These are phyloP conservation scores for Corylus avellana DNA, from an alignment of 306 rosid species.

Conservation along the genomic window DNA sequence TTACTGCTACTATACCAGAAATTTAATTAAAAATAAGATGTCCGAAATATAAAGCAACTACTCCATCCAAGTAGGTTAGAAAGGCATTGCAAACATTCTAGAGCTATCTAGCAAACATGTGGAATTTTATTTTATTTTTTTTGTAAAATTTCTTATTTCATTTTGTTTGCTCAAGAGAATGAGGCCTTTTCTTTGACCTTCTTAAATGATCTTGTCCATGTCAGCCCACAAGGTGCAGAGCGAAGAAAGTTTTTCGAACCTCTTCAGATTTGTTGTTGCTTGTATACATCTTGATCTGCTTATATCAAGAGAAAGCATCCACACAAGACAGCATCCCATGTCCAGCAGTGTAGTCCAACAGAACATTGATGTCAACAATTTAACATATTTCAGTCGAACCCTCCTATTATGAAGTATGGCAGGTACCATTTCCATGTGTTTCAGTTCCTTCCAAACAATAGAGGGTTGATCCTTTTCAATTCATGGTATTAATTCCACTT, in stretches of 20 bases:
- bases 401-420: slow-evolving; percentile 7
- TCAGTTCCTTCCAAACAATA: background rate
- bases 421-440: slow-evolving; percentile 10
- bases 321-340: too few species aligned
- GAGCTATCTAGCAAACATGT: background rate
- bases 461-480: slow-evolving; percentile 14
- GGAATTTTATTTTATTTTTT: background rate
- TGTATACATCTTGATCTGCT: background rate
- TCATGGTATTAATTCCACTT: slow-evolving; percentile 3
- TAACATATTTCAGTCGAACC: background rate
- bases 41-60: background rate
- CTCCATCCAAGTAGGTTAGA: background rate
- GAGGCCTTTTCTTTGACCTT: background rate
- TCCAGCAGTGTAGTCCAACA: too few species aligned
- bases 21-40: background rate
- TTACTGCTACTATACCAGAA: background rate
- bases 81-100: background rate
- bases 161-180: background rate
- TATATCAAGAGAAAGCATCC: too few species aligned
- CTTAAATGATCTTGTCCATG: background rate
- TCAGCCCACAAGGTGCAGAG: slow-evolving; percentile 1
- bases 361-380: too few species aligned
- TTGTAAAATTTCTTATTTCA: background rate
- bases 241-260: background rate
- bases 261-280: background rate